Conservation (phyloP, 129 eudicot genomes). For the Pittosporum tobira region DNA sequence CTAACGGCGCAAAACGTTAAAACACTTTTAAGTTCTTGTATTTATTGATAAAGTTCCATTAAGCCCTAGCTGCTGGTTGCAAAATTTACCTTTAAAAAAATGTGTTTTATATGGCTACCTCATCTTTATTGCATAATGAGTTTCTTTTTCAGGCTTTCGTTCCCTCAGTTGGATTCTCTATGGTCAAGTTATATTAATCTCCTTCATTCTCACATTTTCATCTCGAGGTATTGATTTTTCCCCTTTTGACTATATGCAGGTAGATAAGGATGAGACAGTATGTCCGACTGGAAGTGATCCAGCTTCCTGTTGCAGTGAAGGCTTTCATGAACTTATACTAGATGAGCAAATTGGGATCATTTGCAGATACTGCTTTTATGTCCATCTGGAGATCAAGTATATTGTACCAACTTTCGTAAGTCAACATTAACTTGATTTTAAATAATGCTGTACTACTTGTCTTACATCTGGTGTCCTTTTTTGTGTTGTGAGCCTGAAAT, state of each 20-base stretch:
- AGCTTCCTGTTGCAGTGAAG: slow-evolving; percentile 16
- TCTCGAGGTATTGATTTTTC: background rate
- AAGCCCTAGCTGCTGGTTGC: too few species aligned
- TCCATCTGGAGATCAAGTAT: slow-evolving; percentile 30
- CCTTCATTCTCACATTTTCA: background rate
- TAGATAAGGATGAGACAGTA: background rate
- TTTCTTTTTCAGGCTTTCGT: too few species aligned
- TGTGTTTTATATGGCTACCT: too few species aligned
- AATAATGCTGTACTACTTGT: background rate
- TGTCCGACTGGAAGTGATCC: background rate
- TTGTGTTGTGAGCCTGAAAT: background rate
- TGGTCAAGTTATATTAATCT: too few species aligned
- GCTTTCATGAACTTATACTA: slow-evolving; percentile 25
- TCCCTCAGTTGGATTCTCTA: too few species aligned
- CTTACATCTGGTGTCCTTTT: too few species aligned
- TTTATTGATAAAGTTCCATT: too few species aligned
- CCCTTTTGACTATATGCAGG: slow-evolving; percentile 23
- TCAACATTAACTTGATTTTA: background rate
- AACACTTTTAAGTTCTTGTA: too few species aligned
- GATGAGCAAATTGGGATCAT: slow-evolving; percentile 46
- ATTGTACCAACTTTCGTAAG: slow-evolving; percentile 40
- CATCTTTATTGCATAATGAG: too few species aligned
- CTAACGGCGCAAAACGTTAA: too few species aligned
- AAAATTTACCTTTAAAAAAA: too few species aligned
- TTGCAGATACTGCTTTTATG: slow-evolving; percentile 33